phyloP scores from a whole-genome alignment of 2,329 filamentous ascomycete species.

The Basipetospora chlamydospora region DNA sequence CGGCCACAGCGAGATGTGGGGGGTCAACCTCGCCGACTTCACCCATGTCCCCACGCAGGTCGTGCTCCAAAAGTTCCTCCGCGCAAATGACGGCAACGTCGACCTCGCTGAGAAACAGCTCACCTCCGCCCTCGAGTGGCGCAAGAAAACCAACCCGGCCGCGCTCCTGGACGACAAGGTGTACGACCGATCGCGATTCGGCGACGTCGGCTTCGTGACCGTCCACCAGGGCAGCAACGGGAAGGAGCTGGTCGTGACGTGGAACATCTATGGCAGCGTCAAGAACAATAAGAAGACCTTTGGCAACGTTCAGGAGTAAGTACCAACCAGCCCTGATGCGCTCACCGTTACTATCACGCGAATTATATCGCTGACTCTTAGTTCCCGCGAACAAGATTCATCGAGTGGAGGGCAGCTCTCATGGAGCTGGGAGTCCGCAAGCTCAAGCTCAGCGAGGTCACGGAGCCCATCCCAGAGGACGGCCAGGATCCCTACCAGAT shows the following conservation, averaged over 20 bases:
- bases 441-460: constrained; percentile 56
- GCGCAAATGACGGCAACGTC: constrained; percentile 70
- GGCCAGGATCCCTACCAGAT: constrained; percentile 78
- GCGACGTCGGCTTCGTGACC: constrained; percentile 67
- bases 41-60: constrained; percentile 58
- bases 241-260: constrained; percentile 58
- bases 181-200: constrained; percentile 58
- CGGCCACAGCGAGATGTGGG: constrained; percentile 71
- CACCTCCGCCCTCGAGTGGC: constrained; percentile 65
- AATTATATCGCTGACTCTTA: not conserved
- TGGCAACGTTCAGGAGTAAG: constrained; percentile 66
- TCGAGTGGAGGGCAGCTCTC: constrained; percentile 76
- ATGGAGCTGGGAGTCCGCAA: constrained; percentile 77
- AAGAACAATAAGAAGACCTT: constrained; percentile 77
- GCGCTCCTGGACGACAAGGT: constrained; percentile 47
- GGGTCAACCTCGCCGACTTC: constrained; percentile 55
- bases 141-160: constrained; percentile 59
- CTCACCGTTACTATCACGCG: not conserved
- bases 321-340: constrained; percentile 11
- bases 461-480: constrained; percentile 54
- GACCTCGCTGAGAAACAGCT: constrained; percentile 66
- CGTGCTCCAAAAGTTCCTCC: constrained; percentile 83
- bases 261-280: constrained; percentile 83
- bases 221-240: constrained; percentile 42
- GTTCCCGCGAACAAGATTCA: too few relatives aligned